Evolutionary conservation across 2,329 filamentous ascomycete species (phyloP), one percentile per base, ranked within the genome.

Genomic region (Nigrograna mackinnonii): DNA sequence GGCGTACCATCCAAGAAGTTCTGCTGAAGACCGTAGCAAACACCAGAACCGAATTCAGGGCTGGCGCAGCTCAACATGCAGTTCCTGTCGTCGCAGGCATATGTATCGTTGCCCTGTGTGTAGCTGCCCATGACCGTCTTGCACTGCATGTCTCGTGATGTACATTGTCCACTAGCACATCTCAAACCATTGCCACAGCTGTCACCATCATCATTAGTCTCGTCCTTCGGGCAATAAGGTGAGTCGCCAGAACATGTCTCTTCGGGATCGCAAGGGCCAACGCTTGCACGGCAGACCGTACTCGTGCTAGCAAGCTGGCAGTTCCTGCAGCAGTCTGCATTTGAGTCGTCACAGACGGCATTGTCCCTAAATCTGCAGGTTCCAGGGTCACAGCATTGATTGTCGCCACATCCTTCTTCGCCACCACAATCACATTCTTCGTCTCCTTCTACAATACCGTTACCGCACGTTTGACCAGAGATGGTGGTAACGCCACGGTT

Each of bases 341-440:
- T 95, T 11, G 83, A 80, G 65, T 94, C 89, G 49, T 87, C 84
- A 68, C 94, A 99, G 24, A 91, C 82, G 20, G 92, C 85, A 51
- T 77, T 79, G 41, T 71, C 66, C 40, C 79, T 86, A 76, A 95
- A 96, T 59, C 85, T 89, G 81, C 94, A 99, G 0, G 94, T 97
- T 3, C 71, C 80, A 2, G 91, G 71, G 57, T 99, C 79, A 71
- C 94, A 99, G 76, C 94, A 99, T 12, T 67, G 62, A 70, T 97
- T 94, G 58, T 77, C 70, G 18, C 76, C 82, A 65, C 94, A 99
- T 28, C 81, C 82, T 12, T 74, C 69, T 12, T 76, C 72, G 41
- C 92, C 92, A 49, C 94, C 94, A 60, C 94, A 99, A 69, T 99
- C 94, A 70, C 94, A 99, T 39, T 99, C 87, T 70, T 99, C 94